Conservation (phyloP, 2,329 filamentous ascomycete genomes). For the Calcarisporium arbuscula region DNA sequence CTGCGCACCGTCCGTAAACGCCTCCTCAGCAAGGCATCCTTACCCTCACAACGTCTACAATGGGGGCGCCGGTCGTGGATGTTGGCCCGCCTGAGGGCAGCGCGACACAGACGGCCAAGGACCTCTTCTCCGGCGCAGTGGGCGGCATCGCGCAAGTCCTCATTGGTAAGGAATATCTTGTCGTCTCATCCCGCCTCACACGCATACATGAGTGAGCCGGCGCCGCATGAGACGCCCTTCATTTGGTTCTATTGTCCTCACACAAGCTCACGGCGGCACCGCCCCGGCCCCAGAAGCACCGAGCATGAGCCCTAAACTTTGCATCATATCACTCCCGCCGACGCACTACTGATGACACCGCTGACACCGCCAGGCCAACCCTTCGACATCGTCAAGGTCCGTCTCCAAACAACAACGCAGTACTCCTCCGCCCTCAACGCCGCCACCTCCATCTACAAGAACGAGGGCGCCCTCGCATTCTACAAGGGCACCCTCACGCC, state of each 20-base stretch:
- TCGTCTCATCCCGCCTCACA: too few relatives aligned
- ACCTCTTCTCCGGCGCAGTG: constrained; percentile 82
- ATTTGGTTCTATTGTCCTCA: too few relatives aligned
- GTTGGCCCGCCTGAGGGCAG: constrained; percentile 27
- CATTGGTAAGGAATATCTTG: constrained; percentile 59
- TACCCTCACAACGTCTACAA: constrained; percentile 15
- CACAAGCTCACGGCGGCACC: too few relatives aligned
- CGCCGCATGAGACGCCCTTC: too few relatives aligned
- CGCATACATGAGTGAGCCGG: too few relatives aligned
- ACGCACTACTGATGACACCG: too few relatives aligned
- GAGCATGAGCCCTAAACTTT: too few relatives aligned
- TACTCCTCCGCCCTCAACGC: constrained; percentile 77
- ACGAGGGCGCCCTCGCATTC: constrained; percentile 86
- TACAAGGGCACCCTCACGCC: constrained; percentile 98
- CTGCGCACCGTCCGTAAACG: background rate
- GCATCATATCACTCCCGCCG: too few relatives aligned
- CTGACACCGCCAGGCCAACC: constrained; percentile 51
- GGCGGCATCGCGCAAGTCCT: constrained; percentile 93
- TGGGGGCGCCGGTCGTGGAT: constrained; percentile 31
- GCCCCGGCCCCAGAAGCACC: too few relatives aligned
- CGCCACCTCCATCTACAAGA: constrained; percentile 75
- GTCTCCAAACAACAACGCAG: constrained; percentile 79
- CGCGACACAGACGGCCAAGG: constrained; percentile 66
- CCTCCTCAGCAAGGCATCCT: constrained; percentile 1
- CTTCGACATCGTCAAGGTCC: constrained; percentile 94